Base-by-base conservation (phyloP, 2,329 filamentous ascomycete genomes). In the Emydomyces testavorans region DNA sequence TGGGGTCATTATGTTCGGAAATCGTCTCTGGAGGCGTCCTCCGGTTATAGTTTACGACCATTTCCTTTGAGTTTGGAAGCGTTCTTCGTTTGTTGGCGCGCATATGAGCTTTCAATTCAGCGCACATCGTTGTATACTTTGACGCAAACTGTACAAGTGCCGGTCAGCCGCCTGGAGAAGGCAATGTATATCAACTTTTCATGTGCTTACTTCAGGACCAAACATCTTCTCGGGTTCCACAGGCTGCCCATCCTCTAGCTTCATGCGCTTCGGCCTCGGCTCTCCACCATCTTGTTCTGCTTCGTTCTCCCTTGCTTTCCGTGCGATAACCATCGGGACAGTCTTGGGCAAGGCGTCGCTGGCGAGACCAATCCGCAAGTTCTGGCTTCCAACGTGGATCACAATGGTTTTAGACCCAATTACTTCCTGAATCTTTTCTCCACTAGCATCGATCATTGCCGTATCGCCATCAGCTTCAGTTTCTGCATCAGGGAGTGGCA, bases 331-430 rank as follows among this genome's bases (percentile, higher is more conserved):
- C 84, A 94, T 95, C 4, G 92, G 90, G 34, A 96, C 79, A 1
- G 88, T 93, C 68, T 92, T 94, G 5, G 92, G 92, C 4, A 98
- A 71, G 4, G 89, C 90, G 67, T 98, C 92, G 59, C 85, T 94
- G n/a, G 90, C 89, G 51, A 96, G 80, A 0, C 92, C 92, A 58
- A 98, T 89, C 40, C 92, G 80, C 53, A 98, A 70, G 55, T 96
- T 96, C 66, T 96, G 90, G 62, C 90, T 96, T 24, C 92, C 92
- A 1, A 90, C 81, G 62, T 98, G 92, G 58, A 98, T 86, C 51
- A 96, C 84, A 60, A 98, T 90, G 52, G 94, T 83, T 65, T 90
- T 94, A 7, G 88, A 90, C 4, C 88, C 83, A 55, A 86, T 82
- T 42, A 80, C 71, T 36, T 79, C 78, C 11, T 72, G 70, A 10